Evolutionary conservation across 495 filamentous ascomycete genomes (phyloP).

Genomic region (Penicillium maclennaniae): DNA sequence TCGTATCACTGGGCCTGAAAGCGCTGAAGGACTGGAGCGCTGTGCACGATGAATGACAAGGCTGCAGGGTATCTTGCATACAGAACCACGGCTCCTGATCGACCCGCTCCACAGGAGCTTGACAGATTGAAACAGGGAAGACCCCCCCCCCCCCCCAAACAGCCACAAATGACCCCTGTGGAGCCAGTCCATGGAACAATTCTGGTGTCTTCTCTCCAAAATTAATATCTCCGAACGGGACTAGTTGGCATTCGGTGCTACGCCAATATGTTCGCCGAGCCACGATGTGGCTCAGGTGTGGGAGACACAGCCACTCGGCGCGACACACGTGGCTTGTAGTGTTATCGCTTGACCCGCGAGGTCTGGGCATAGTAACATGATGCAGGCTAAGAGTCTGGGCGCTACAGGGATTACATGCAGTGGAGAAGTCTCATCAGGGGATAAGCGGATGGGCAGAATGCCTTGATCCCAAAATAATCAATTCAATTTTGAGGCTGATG

Average conservation of each 20-base stretch:
- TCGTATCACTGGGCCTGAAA: neutral
- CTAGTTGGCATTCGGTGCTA: neutral
- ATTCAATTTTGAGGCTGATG: neutral
- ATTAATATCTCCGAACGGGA: neutral
- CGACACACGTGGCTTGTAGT: conserved; percentile 23
- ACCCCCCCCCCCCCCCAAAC: neutral
- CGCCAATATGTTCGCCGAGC: conserved; percentile 12
- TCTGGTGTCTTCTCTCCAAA: neutral
- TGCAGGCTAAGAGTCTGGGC: neutral
- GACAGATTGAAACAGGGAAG: neutral
- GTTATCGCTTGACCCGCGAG: too few species aligned
- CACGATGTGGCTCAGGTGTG: conserved; percentile 22
- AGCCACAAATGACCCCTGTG: neutral
- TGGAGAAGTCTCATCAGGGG: neutral
- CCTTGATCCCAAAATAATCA: neutral
- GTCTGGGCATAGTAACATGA: neutral
- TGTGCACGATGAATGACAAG: neutral
- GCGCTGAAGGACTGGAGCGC: too few species aligned
- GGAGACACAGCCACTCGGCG: conserved; percentile 25
- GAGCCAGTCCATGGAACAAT: neutral
- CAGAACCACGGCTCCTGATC: neutral
- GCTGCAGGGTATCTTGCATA: neutral
- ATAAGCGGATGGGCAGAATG: neutral
- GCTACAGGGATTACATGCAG: neutral
- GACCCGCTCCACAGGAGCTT: neutral